Evolutionary conservation across 768 basidiomycete genomes (phyloP).

Genomic region (Mycena galopus): DNA sequence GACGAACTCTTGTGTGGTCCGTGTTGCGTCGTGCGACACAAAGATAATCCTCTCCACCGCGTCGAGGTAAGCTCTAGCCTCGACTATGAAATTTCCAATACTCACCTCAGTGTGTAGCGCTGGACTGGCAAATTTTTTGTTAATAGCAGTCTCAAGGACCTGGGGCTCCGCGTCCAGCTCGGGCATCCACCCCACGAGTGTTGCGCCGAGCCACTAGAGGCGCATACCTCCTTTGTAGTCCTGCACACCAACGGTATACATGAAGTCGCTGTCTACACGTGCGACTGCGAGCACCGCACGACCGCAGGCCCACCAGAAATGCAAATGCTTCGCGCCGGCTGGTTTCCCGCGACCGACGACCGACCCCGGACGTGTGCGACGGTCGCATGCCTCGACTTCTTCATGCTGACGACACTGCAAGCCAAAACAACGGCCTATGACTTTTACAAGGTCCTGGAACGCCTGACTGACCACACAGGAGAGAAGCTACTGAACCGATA

Average conservation of each 20-base stretch:
- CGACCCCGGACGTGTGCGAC: constrained; percentile 47
- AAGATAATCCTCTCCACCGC: constrained; percentile 19
- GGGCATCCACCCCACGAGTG: constrained; percentile 21
- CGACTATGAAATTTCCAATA: too few relatives aligned
- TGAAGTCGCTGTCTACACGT: too few relatives aligned
- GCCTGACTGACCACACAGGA: not conserved
- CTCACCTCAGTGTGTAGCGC: constrained; percentile 11
- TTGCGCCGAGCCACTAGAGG: too few relatives aligned
- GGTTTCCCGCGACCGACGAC: constrained; percentile 47
- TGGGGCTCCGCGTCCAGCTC: constrained; percentile 41
- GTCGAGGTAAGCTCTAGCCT: constrained; percentile 22
- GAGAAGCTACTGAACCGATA: constrained; percentile 2
- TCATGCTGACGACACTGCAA: constrained; percentile 39
- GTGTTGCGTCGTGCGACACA: constrained; percentile 25
- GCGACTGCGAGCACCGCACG: too few relatives aligned
- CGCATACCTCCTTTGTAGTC: too few relatives aligned
- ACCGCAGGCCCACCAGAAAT: not conserved
- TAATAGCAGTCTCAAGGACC: constrained; percentile 10
- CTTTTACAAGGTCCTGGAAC: not conserved
- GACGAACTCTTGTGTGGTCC: constrained; percentile 18
- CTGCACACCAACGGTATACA: too few relatives aligned
- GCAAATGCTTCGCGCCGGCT: constrained; percentile 48
- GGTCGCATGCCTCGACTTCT: constrained; percentile 43
- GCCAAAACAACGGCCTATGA: not conserved
- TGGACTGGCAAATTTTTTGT: constrained; percentile 34